Conservation (phyloP, 257 asterid genomes). For the Perilla frutescens region DNA sequence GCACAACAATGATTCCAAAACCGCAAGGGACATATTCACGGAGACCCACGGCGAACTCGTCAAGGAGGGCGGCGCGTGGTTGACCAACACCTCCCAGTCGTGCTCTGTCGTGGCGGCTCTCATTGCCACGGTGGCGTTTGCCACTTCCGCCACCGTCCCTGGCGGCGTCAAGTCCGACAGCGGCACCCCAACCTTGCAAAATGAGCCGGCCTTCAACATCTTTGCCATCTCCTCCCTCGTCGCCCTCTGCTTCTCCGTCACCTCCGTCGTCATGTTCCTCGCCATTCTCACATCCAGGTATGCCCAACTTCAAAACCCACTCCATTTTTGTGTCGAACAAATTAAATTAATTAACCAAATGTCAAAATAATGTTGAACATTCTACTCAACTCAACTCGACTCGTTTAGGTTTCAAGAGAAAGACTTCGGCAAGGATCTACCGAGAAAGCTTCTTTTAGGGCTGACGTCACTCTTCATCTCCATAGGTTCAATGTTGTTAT, state of each 20-base stretch:
- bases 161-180: constrained; percentile 8
- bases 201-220: constrained; percentile 39
- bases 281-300: constrained; percentile 56
- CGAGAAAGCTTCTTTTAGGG: constrained; percentile 54
- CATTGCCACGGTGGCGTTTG: constrained; percentile 65
- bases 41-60: constrained; percentile 42
- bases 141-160: constrained; percentile 53
- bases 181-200: constrained; percentile 43
- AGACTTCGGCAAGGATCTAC: constrained; percentile 49
- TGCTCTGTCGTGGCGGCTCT: constrained; percentile 71
- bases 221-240: constrained; percentile 53
- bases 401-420: constrained; percentile 49
- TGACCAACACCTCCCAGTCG: constrained; percentile 63
- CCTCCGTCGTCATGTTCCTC: constrained; percentile 54
- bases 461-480: constrained; percentile 54
- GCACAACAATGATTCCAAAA: not conserved
- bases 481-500: constrained; percentile 52
- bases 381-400: too few relatives aligned
- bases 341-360: too few relatives aligned
- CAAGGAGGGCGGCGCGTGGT: constrained; percentile 52
- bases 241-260: constrained; percentile 58
- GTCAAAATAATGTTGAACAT: too few relatives aligned
- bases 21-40: constrained; percentile 44
- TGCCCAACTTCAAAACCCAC: too few relatives aligned
- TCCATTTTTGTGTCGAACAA: too few relatives aligned